Percentiles rank a stretch among this genome's conserved stretches.
Conservation (phyloP, 139 green algal genomes). For the Picochlorum sp. region DNA sequence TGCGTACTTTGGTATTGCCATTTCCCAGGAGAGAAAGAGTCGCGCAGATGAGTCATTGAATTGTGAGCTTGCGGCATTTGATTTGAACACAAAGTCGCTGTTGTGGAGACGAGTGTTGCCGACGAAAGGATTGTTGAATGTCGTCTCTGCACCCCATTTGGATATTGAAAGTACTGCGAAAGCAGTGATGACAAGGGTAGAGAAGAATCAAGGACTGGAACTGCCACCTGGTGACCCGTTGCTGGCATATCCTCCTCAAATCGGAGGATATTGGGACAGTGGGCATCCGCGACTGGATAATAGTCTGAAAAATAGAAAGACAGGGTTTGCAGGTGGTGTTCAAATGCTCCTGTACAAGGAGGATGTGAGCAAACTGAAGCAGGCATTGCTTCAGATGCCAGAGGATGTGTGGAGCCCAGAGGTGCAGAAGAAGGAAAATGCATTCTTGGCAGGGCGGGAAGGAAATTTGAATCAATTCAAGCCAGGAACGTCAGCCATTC, state of each 20-base stretch:
- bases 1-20: slow-evolving; percentile 65
- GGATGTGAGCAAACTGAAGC: slow-evolving; percentile 31
- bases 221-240: slow-evolving; percentile 10
- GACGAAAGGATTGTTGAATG: slow-evolving; percentile 65
- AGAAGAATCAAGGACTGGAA: not conserved
- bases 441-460: slow-evolving; percentile 37
- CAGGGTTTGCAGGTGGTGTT: slow-evolving; percentile 25
- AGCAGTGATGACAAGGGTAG: not conserved
- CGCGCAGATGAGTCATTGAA: slow-evolving; percentile 7
- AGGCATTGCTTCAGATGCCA: slow-evolving; percentile 7
- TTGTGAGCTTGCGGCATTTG: slow-evolving; percentile 52
- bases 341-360: slow-evolving; percentile 40
- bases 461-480: slow-evolving; percentile 50
- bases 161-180: slow-evolving; percentile 19
- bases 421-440: slow-evolving; percentile 37
- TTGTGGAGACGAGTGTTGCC: slow-evolving; percentile 52
- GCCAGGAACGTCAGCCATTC: slow-evolving; percentile 38
- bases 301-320: slow-evolving; percentile 9
- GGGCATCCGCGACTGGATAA: slow-evolving; percentile 40
- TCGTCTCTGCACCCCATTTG: slow-evolving; percentile 58
- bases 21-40: slow-evolving; percentile 9
- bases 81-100: slow-evolving; percentile 39
- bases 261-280: slow-evolving; percentile 34
- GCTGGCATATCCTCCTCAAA: not conserved
- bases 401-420: slow-evolving; percentile 17